A percentile compares a stretch with the other conserved stretches of the same genome.
Evolutionary conservation across 495 filamentous ascomycete genomes (phyloP).

Genomic region (Penicillium cosmopolitanum): DNA sequence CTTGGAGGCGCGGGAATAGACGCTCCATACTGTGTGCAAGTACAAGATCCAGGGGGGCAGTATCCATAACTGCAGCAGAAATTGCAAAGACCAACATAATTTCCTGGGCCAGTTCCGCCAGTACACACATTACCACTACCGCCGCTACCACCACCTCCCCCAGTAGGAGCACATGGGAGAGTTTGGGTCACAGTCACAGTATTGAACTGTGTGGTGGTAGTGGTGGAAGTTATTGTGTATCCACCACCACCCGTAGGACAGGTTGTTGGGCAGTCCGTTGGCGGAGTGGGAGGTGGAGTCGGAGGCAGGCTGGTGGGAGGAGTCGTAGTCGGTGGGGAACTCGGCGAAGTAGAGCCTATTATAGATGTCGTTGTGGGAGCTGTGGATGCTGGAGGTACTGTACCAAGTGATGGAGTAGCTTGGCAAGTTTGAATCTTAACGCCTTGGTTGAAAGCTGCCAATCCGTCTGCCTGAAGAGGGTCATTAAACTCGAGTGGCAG

Average conservation of each 20-base stretch:
- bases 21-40: conserved; percentile 38
- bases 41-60: conserved; percentile 44
- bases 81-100: conserved; percentile 45
- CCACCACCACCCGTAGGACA: neutral
- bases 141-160: conserved; percentile 6
- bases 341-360: conserved; percentile 14
- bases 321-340: conserved; percentile 12
- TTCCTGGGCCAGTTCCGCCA: conserved; percentile 41
- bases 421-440: conserved; percentile 50
- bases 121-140: conserved; percentile 27
- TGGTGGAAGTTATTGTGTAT: neutral
- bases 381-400: conserved; percentile 27
- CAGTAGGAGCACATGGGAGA: conserved; percentile 10
- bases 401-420: conserved; percentile 46
- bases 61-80: conserved; percentile 46
- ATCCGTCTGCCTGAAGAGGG: conserved; percentile 44
- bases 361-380: conserved; percentile 22
- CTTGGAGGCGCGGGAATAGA: conserved; percentile 29
- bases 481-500: conserved; percentile 49
- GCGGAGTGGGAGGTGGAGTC: conserved; percentile 1
- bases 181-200: conserved; percentile 16
- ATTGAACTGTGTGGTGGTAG: conserved; percentile 12
- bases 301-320: conserved; percentile 12
- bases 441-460: conserved; percentile 44
- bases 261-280: neutral